Conservation (phyloP, 768 basidiomycete genomes). For the Suillus sp. region DNA sequence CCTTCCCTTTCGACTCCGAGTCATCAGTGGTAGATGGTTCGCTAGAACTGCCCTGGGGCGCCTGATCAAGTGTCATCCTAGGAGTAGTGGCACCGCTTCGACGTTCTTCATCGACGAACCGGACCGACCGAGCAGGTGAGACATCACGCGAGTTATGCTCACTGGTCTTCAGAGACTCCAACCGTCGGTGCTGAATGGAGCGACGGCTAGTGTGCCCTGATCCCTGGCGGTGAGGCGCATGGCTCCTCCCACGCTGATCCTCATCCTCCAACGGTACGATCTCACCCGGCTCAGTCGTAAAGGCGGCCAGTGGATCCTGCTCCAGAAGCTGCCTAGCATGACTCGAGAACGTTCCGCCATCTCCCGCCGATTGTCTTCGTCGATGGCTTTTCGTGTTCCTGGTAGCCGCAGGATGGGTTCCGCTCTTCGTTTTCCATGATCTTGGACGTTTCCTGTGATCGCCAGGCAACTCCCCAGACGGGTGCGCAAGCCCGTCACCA, state of each 20-base stretch:
- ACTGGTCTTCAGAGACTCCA: conserved; percentile 29
- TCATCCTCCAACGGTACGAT: conserved; percentile 9
- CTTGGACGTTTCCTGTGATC: conserved; percentile 30
- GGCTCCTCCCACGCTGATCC: conserved; percentile 29
- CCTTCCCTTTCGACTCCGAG: conserved; percentile 18
- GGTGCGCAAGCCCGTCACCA: conserved; percentile 18
- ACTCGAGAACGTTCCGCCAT: conserved; percentile 14
- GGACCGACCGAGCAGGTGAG: conserved; percentile 50
- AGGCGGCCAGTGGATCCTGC: not conserved
- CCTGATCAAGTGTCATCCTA: conserved; percentile 22
- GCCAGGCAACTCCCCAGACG: conserved; percentile 13
- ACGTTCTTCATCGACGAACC: conserved; percentile 46
- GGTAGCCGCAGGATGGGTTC: conserved; percentile 7
- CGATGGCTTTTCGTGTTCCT: conserved; percentile 17
- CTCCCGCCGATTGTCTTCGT: conserved; percentile 19
- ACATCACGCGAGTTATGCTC: conserved; percentile 36
- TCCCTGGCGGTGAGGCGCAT: conserved; percentile 16
- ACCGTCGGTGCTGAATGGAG: conserved; percentile 32
- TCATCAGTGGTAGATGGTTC: conserved; percentile 18
- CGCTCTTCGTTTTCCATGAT: conserved; percentile 23
- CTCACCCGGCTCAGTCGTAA: not conserved
- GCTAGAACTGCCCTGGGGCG: conserved; percentile 20
- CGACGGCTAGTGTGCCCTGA: conserved; percentile 19
- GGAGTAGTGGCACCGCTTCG: conserved; percentile 25
- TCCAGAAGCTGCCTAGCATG: conserved; percentile 13